Percentiles rank a stretch among this genome's conserved stretches.
Conservation (phyloP, 2,329 filamentous ascomycete genomes). For the Cercospora citrullina region DNA sequence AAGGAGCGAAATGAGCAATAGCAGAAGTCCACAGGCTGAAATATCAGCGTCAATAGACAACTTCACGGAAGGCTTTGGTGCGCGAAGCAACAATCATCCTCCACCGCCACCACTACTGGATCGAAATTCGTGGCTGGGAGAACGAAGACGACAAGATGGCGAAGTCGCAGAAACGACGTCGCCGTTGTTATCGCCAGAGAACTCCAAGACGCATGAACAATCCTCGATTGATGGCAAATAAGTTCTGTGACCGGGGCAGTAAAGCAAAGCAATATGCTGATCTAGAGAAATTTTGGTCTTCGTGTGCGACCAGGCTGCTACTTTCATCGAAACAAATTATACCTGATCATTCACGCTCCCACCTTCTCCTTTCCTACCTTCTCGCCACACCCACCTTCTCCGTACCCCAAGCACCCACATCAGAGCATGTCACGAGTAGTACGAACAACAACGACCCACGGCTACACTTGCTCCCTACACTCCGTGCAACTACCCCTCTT, state of each 20-base stretch:
- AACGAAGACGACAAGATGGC: not conserved
- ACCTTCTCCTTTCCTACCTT: not conserved
- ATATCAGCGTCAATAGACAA: not conserved
- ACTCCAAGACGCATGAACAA: not conserved
- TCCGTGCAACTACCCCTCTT: not conserved
- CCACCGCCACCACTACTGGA: conserved; percentile 6
- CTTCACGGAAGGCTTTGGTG: not conserved
- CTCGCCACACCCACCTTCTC: not conserved
- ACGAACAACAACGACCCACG: not conserved
- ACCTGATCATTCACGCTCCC: not conserved
- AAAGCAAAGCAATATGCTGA: too few species aligned
- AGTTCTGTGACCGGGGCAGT: not conserved
- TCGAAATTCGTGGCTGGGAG: not conserved
- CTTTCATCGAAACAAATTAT: not conserved
- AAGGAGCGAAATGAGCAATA: not conserved
- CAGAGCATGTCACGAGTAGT: not conserved
- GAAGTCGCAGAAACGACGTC: not conserved
- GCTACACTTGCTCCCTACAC: not conserved
- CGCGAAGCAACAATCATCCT: not conserved
- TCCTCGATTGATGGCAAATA: not conserved
- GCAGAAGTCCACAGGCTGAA: conserved; percentile 4
- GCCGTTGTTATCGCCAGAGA: not conserved
- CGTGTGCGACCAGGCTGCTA: not conserved
- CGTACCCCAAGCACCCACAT: not conserved
- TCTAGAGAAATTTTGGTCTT: too few species aligned